Evolutionary conservation across 768 basidiomycete genomes (phyloP).

Genomic region (Gyrodon lividus): DNA sequence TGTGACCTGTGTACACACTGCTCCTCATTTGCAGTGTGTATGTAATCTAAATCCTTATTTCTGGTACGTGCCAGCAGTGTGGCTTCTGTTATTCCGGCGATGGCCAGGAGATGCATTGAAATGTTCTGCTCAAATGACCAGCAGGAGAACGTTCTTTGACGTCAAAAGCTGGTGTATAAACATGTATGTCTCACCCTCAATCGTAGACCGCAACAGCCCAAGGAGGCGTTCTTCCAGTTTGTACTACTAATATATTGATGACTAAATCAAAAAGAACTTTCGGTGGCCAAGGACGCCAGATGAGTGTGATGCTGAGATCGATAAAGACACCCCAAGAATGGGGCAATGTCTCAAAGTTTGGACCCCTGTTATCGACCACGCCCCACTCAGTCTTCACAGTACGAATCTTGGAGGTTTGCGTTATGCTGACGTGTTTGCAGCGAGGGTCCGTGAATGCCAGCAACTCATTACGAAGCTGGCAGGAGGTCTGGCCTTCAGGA

Average conservation of each 20-base stretch:
- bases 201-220: slow-evolving; percentile 15
- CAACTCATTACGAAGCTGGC: slow-evolving; percentile 30
- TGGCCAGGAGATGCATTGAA: slow-evolving; percentile 9
- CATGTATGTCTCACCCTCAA: slow-evolving; percentile 11
- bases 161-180: slow-evolving; percentile 11
- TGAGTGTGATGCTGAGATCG: no score
- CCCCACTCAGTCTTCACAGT: slow-evolving; percentile 28
- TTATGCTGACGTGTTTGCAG: slow-evolving; percentile 29
- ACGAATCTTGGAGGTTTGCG: slow-evolving; percentile 17
- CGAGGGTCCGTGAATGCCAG: slow-evolving; percentile 29
- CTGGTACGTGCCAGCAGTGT: slow-evolving; percentile 26
- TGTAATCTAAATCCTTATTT: slow-evolving; percentile 26
- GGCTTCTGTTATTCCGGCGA: slow-evolving; percentile 14
- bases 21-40: slow-evolving; percentile 21
- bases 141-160: slow-evolving; percentile 1
- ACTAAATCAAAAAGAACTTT: slow-evolving; percentile 14
- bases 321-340: no score
- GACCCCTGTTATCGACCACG: slow-evolving; percentile 21
- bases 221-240: slow-evolving; percentile 12
- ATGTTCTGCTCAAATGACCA: background rate
- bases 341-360: slow-evolving; percentile 17
- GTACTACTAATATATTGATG: slow-evolving; percentile 12
- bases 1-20: slow-evolving; percentile 17
- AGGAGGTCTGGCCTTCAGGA: slow-evolving; percentile 4
- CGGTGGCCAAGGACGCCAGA: background rate